A percentile compares a stretch with the other conserved stretches of the same genome.
Conservation (phyloP, 306 rosid genomes). For the Quercus gilva region DNA sequence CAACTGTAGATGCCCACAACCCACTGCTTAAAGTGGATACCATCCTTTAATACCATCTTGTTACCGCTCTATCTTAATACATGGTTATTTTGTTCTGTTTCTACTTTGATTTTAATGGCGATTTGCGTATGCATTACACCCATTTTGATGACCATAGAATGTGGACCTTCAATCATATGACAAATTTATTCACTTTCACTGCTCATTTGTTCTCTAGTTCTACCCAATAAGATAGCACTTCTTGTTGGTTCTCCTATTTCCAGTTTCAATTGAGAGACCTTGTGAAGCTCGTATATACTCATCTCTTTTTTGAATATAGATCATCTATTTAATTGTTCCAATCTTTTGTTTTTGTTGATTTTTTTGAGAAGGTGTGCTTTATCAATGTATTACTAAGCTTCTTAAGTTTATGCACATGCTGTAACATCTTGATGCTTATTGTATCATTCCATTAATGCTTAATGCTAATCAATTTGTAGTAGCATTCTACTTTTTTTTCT, state of each 20-base stretch:
- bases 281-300: not conserved
- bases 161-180: too few relatives aligned
- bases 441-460: not conserved
- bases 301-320: not conserved
- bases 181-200: not conserved
- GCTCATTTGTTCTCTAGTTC: not conserved
- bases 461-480: not conserved
- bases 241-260: not conserved
- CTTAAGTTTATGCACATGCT: not conserved
- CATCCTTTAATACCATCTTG: too few relatives aligned
- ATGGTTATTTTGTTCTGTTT: too few relatives aligned
- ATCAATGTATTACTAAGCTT: not conserved
- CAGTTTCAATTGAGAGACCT: not conserved
- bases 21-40: too few relatives aligned
- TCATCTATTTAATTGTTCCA: not conserved
- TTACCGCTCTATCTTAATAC: too few relatives aligned
- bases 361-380: not conserved
- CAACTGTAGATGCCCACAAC: too few relatives aligned
- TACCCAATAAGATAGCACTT: not conserved
- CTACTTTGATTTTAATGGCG: too few relatives aligned
- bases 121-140: too few relatives aligned
- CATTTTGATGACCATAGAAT: too few relatives aligned
- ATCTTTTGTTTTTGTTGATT: not conserved
- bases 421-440: not conserved
- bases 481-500: not conserved